Conservation (phyloP, 768 basidiomycete genomes). For the Kwoniella dejecticola region DNA sequence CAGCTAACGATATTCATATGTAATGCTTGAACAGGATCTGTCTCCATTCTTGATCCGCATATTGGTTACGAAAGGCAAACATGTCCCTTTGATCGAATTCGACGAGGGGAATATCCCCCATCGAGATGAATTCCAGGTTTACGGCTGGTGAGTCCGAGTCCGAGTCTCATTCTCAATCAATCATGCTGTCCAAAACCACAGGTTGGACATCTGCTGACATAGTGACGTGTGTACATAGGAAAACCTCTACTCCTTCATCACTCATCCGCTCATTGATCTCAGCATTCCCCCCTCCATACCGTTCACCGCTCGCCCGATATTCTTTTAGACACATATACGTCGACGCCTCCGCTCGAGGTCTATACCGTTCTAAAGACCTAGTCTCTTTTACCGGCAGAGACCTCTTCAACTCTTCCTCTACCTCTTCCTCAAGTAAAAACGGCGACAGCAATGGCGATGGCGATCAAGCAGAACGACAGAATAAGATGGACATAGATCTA, state of each 20-base stretch:
- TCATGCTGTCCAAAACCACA: neutral
- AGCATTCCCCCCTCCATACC: conserved; percentile 43
- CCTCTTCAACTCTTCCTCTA: conserved; percentile 20
- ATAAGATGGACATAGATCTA: conserved; percentile 32
- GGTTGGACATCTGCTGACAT: neutral
- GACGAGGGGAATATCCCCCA: conserved; percentile 47
- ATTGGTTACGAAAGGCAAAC: conserved; percentile 44
- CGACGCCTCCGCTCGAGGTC: conserved; percentile 45
- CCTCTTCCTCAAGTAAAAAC: neutral
- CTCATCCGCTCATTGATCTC: conserved; percentile 44
- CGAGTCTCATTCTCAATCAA: neutral
- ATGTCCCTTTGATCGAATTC: conserved; percentile 44
- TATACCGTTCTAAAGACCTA: conserved; percentile 42
- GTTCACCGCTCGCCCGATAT: conserved; percentile 45
- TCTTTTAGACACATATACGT: conserved; percentile 50
- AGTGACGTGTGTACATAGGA: conserved; percentile 28
- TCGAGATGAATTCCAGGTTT: conserved; percentile 45
- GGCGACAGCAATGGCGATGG: neutral
- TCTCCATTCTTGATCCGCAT: conserved; percentile 46
- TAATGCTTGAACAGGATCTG: conserved; percentile 7
- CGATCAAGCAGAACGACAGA: neutral
- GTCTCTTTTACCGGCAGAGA: conserved; percentile 44
- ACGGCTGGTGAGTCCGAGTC: conserved; percentile 45
- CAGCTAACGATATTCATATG: neutral
- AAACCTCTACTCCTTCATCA: conserved; percentile 42